A percentile compares a stretch with the other conserved stretches of the same genome.
phyloP scores from a whole-genome alignment of 495 filamentous ascomycete genomes.

The Rusavskia elegans region DNA sequence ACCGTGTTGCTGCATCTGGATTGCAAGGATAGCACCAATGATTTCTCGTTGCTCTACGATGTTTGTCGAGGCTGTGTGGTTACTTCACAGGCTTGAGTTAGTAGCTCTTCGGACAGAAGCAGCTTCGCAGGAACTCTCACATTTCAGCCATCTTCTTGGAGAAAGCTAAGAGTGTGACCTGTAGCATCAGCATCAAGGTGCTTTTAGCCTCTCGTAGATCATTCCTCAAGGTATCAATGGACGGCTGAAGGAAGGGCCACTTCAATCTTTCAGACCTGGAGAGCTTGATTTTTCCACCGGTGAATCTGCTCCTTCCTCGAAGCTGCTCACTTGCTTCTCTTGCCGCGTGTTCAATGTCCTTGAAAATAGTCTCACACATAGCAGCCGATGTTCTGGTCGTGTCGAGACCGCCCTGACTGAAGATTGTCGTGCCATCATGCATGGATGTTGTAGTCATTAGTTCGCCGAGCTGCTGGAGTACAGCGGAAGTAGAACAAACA shows the following conservation, averaged over 20 bases:
- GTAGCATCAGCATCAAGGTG: constrained; percentile 13
- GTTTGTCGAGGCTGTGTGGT: neutral
- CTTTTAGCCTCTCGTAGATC: constrained; percentile 9
- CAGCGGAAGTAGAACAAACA: constrained; percentile 5
- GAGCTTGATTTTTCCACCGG: neutral
- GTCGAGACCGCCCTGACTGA: constrained; percentile 3
- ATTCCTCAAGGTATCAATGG: constrained; percentile 1
- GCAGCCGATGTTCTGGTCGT: constrained; percentile 2
- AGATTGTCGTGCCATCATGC: constrained; percentile 1
- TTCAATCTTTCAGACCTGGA: constrained; percentile 2
- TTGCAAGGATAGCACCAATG: constrained; percentile 1
- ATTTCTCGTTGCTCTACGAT: constrained; percentile 1
- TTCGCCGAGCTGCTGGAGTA: constrained; percentile 8
- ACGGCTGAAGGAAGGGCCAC: constrained; percentile 10
- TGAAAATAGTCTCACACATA: constrained; percentile 6
- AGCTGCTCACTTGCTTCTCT: constrained; percentile 6
- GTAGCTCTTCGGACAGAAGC: neutral
- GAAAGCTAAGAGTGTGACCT: constrained; percentile 9
- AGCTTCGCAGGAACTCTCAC: neutral
- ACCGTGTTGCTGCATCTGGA: neutral
- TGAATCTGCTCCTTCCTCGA: neutral
- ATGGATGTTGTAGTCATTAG: neutral
- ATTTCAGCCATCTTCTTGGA: constrained; percentile 7
- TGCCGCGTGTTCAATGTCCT: neutral
- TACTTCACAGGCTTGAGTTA: neutral